Base-by-base conservation (phyloP, 805 yeast species). In the Blastobotrys mokoenaii region DNA sequence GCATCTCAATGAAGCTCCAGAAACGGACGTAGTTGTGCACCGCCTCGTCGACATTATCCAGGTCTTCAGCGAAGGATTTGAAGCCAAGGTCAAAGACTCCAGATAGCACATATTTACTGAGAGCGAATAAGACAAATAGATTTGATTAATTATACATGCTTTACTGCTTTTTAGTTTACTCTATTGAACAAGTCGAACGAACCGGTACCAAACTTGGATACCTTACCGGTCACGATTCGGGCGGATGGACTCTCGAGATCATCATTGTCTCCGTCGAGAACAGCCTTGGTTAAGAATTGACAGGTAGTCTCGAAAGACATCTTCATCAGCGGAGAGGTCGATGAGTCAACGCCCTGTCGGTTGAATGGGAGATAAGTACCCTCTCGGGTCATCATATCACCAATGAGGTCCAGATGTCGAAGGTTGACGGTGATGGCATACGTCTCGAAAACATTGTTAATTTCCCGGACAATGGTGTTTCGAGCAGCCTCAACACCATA, bases 401-500 rank as follows among this genome's bases (percentile, higher is more conserved):
- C 99, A 65, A 93, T 82, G 64, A 93, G 78, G 63, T 93, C 98
- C 69, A 93, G 79, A 71, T 93, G 99, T 66, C 98, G 86, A 44
- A 79, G 71, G 46, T 93, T 83, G 48, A 93, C 98, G 48, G 88
- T 71, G 62, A 93, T 93, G 59, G 97, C 97, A 67, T 93, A 93
- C 44, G 94, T 88, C 49, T 87, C 86, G 78, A 93, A 93, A 57
- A 93, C 99, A 57, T 86, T 84, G 68, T 85, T 84, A 64, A 93
- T 85, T 73, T 93, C 99, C 59, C 86, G 82, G 27, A 88, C 97
- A 70, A 93, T 85, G 30, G 98, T 93, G 66, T 88, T 87, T 67
- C 98, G 79, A 16, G 99, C 99, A 41, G 98, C 98, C 69, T 94
- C 99, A 44, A 90, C 98, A 65, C 99, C 99, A 59, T 93, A 93